These are phyloP conservation scores for Hyaloscypha finlandica DNA, from an alignment of 495 filamentous ascomycete genomes.

Conservation along the genomic window DNA sequence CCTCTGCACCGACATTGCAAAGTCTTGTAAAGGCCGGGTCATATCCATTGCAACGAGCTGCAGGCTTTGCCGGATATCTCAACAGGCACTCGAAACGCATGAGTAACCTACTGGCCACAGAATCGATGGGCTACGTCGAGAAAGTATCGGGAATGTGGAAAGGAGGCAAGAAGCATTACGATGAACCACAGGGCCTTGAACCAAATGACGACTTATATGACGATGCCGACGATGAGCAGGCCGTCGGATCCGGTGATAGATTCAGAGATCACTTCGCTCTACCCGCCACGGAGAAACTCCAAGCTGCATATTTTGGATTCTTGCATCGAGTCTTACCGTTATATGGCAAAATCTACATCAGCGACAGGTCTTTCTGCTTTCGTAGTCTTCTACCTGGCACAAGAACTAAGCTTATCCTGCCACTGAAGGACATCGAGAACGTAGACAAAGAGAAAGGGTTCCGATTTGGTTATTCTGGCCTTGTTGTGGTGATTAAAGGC, in stretches of 20 bases:
- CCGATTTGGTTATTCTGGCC: slow-evolving; percentile 84
- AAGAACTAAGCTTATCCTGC: slow-evolving; percentile 89
- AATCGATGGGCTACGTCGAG: slow-evolving; percentile 96
- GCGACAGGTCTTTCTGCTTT: slow-evolving; percentile 89
- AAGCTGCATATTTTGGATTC: slow-evolving; percentile 87
- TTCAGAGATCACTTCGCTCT: slow-evolving; percentile 91
- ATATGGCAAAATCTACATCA: slow-evolving; percentile 96
- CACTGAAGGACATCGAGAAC: slow-evolving; percentile 90
- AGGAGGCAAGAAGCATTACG: slow-evolving; percentile 86
- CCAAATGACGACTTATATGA: slow-evolving; percentile 58
- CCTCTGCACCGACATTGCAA: slow-evolving; percentile 62
- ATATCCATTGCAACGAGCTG: slow-evolving; percentile 84
- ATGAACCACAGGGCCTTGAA: slow-evolving; percentile 67
- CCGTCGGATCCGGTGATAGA: slow-evolving; percentile 63
- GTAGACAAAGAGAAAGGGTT: slow-evolving; percentile 96
- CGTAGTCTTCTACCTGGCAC: slow-evolving; percentile 88
- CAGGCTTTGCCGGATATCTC: slow-evolving; percentile 81
- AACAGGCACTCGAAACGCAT: slow-evolving; percentile 73
- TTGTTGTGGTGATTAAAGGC: slow-evolving; percentile 88
- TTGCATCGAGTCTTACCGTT: slow-evolving; percentile 86
- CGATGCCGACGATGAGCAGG: slow-evolving; percentile 64
- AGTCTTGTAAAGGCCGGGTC: slow-evolving; percentile 72
- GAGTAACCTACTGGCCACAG: slow-evolving; percentile 82
- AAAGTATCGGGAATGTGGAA: slow-evolving; percentile 98
- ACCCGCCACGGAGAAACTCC: slow-evolving; percentile 79